These are phyloP conservation scores for Boechera retrofracta DNA, from an alignment of 345 rosid species.

Conservation along the genomic window DNA sequence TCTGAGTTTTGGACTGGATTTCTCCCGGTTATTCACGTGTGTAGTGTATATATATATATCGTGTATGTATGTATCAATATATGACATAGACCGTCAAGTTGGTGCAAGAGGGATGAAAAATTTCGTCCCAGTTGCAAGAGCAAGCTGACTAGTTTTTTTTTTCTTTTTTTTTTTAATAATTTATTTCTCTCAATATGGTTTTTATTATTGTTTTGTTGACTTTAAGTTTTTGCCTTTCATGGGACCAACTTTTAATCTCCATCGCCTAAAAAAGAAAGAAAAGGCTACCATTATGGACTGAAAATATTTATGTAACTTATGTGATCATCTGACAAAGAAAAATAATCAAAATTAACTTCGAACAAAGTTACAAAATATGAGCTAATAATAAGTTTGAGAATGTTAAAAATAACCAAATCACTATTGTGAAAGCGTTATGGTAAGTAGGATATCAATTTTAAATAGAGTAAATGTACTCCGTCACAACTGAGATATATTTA, in stretches of 20 bases:
- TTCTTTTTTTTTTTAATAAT: background rate
- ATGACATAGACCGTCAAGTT: conserved; percentile 31
- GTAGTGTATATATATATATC: background rate
- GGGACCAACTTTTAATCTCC: conserved; percentile 40
- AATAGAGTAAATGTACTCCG: no score
- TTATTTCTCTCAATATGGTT: background rate
- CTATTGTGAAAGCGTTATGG: background rate
- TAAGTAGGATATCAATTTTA: background rate
- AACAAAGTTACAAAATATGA: background rate
- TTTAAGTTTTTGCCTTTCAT: conserved; percentile 31
- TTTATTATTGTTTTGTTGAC: conserved; percentile 42
- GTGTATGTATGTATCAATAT: background rate
- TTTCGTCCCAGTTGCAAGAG: conserved; percentile 43
- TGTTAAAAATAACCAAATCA: background rate
- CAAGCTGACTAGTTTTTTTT: conserved; percentile 19
- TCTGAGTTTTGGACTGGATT: background rate
- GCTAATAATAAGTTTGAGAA: background rate
- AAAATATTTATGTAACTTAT: background rate
- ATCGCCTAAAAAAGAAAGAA: conserved; percentile 26
- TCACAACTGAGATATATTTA: background rate
- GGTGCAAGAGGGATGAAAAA: conserved; percentile 37
- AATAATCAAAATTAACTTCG: background rate
- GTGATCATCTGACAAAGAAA: background rate
- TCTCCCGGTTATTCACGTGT: background rate
- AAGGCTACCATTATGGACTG: conserved; percentile 34